Base-by-base conservation (phyloP, 345 rosid genomes). In the Camelina sativa region DNA sequence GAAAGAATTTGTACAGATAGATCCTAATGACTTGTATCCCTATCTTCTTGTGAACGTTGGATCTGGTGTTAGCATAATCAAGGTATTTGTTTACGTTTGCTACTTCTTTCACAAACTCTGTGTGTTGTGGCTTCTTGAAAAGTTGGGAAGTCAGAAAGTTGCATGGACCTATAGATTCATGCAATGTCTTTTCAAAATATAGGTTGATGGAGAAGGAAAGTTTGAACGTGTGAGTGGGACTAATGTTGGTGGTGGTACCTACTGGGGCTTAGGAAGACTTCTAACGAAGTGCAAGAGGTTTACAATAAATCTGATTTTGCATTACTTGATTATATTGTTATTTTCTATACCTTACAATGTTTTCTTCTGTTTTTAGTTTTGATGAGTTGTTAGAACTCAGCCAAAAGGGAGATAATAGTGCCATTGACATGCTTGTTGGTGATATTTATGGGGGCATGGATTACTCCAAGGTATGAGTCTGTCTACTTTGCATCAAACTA, bases 201-300 rank as follows among this genome's bases (percentile, higher is more conserved):
- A 93, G 98, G 97, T 93, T 77, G 98, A 94, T 62, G 97, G 97
- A 41, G 98, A 94, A 69, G 97, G 98, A n/a, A 92, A 92, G 76
- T 94, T 90, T 80, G 76, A 94, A 84, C 91, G 97, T 62, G 97
- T 94, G 66, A 94, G 98, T 43, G 97, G 98, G 43, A 94, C 98
- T 62, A 94, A 94, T 85, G 97, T 91, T 65, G 98, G 98, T 16
- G 98, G 98, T 80, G 98, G 98, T 73, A 91, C 98, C 57, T 94
- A 91, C 47, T 94, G 97, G 97, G 98, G 98, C 67, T 83, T 94
- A 83, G 98, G 98, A 80, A 88, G 84, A 82, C 92, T 93, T 69
- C 74, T 94, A 62, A 94, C 97, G 4, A 92, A 92, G 82, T 94
- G 98, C 91, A 91, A 86, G 75, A 94, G 95, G 98, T 94, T 94